These are phyloP conservation scores for Aspergillus udagawae DNA, from an alignment of 2,329 filamentous ascomycete genomes.

Conservation along the genomic window DNA sequence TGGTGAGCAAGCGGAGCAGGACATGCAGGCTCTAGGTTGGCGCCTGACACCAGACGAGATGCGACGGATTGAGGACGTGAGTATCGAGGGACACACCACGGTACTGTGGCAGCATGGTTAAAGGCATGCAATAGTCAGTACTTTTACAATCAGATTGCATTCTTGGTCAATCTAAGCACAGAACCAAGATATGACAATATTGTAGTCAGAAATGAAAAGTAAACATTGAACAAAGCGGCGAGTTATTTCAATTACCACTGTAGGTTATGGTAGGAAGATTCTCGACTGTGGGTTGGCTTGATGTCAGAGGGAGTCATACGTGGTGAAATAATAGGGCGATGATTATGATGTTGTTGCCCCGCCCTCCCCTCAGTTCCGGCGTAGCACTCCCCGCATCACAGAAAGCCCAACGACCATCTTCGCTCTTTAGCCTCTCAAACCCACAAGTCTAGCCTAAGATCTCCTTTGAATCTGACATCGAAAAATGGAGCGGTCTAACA, in stretches of 20 bases:
- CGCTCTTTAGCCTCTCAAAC: background rate
- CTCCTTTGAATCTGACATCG: background rate
- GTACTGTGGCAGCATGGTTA: slow-evolving; percentile 43
- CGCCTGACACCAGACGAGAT: slow-evolving; percentile 41
- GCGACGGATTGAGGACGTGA: slow-evolving; percentile 37
- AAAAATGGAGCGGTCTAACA: slow-evolving; percentile 75
- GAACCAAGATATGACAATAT: background rate
- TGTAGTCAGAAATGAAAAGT: background rate
- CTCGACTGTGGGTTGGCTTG: background rate
- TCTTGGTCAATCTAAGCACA: background rate
- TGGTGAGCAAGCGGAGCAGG: slow-evolving; percentile 38
- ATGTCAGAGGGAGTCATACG: background rate
- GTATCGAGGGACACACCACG: slow-evolving; percentile 39
- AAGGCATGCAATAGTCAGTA: background rate
- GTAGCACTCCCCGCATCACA: background rate
- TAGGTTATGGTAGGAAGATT: background rate
- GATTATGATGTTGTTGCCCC: background rate
- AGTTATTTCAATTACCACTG: background rate
- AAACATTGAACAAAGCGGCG: background rate
- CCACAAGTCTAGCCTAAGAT: background rate
- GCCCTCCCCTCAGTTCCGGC: background rate
- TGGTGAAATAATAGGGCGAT: background rate
- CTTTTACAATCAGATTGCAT: background rate
- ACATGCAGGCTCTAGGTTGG: slow-evolving; percentile 41
- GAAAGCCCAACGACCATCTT: background rate